These are phyloP conservation scores for Tolypocladium endophyticum DNA, from an alignment of 2,329 filamentous ascomycete genomes.

Conservation along the genomic window DNA sequence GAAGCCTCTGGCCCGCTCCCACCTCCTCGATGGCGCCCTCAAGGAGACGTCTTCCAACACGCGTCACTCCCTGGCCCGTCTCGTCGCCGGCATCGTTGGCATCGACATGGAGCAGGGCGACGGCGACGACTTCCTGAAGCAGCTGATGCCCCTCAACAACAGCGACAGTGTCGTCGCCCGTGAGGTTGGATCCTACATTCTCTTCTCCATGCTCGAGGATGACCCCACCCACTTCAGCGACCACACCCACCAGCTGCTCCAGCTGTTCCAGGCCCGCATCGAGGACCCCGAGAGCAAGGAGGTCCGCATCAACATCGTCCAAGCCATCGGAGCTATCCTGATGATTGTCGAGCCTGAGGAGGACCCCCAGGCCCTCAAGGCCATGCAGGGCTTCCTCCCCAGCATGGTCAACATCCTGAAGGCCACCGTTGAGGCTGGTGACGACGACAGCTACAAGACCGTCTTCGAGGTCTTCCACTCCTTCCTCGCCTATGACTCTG, in stretches of 20 bases:
- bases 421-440: constrained; percentile 63
- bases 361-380: constrained; percentile 59
- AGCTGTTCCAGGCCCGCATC: constrained; percentile 77
- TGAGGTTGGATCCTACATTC: constrained; percentile 85
- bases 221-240: constrained; percentile 77
- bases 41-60: constrained; percentile 67
- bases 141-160: constrained; percentile 69
- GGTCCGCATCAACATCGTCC: constrained; percentile 88
- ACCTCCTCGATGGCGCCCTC: constrained; percentile 74
- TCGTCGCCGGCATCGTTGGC: constrained; percentile 78
- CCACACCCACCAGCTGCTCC: constrained; percentile 69
- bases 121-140: constrained; percentile 71
- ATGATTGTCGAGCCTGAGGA: constrained; percentile 84
- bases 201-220: constrained; percentile 83
- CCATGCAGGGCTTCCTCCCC: constrained; percentile 73
- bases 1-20: constrained; percentile 70
- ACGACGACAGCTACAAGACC: constrained; percentile 82
- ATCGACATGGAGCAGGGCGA: constrained; percentile 66
- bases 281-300: constrained; percentile 83
- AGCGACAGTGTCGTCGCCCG: constrained; percentile 68
- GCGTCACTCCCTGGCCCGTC: constrained; percentile 77
- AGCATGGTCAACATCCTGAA: constrained; percentile 85
- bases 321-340: constrained; percentile 78
- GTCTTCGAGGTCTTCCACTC: constrained; percentile 97
- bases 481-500: constrained; percentile 79